Evolutionary conservation across 139 green algal species (phyloP).

Genomic region (Micromonas commoda): DNA sequence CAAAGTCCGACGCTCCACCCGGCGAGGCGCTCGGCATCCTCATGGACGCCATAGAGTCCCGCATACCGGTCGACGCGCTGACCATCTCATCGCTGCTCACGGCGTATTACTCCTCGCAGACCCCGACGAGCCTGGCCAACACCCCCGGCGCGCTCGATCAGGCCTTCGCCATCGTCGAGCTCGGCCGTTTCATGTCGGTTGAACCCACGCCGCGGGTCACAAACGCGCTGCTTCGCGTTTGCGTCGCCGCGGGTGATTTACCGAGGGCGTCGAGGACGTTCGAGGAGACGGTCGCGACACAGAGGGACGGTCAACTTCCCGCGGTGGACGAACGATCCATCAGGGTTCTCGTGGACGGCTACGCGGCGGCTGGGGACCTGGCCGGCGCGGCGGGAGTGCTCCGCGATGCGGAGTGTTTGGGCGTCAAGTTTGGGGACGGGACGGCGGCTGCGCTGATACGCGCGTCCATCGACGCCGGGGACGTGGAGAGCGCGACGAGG

Average conservation of each 20-base stretch:
- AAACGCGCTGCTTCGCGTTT: not conserved
- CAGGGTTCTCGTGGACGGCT: not conserved
- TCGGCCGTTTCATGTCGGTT: not conserved
- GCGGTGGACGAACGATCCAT: not conserved
- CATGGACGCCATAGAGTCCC: constrained; percentile 8
- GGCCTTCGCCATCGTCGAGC: not conserved
- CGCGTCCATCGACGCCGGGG: not conserved
- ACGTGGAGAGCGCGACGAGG: not conserved
- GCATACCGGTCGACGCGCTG: not conserved
- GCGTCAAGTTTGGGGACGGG: not conserved
- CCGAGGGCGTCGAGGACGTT: not conserved
- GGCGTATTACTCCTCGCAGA: not conserved
- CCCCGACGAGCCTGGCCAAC: not conserved
- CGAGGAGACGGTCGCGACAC: not conserved
- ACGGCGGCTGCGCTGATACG: not conserved
- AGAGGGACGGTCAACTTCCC: not conserved
- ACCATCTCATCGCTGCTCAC: not conserved
- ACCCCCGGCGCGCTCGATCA: not conserved
- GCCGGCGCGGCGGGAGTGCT: not conserved
- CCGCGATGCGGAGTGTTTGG: not conserved
- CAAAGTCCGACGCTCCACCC: not conserved
- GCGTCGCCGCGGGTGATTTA: constrained; percentile 12
- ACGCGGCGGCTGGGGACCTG: not conserved
- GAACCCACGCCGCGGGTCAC: not conserved
- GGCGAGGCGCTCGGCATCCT: not conserved